These are phyloP conservation scores for Aristolochia fimbriata DNA, from an alignment of 164 flowering plant genomes.

Conservation along the genomic window DNA sequence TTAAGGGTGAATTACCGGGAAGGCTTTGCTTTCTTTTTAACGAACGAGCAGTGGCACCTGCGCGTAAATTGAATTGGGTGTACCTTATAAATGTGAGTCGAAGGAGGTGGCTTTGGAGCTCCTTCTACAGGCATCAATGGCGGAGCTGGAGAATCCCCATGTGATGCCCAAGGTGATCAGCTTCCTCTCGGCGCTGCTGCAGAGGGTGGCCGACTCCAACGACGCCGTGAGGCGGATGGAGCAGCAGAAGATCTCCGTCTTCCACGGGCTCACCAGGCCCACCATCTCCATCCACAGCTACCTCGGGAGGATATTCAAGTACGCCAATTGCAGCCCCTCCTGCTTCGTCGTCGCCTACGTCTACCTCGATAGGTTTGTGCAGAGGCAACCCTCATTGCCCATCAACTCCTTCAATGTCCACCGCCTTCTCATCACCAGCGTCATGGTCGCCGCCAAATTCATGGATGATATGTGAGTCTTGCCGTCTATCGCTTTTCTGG, in stretches of 20 bases:
- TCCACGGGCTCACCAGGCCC: slow-evolving; percentile 48
- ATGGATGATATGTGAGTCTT: slow-evolving; percentile 42
- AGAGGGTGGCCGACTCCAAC: slow-evolving; percentile 31
- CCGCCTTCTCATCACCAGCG: slow-evolving; percentile 41
- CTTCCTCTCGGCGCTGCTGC: slow-evolving; percentile 28
- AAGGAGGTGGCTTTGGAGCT: not conserved
- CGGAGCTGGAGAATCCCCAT: slow-evolving; percentile 11
- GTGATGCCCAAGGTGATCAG: slow-evolving; percentile 22
- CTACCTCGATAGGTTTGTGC: slow-evolving; percentile 44
- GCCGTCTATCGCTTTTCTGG: too few relatives aligned
- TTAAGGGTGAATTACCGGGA: too few relatives aligned
- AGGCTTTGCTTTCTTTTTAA: too few relatives aligned
- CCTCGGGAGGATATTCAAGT: slow-evolving; percentile 57
- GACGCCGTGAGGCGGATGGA: slow-evolving; percentile 11
- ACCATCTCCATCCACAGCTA: slow-evolving; percentile 39
- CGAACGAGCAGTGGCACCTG: too few relatives aligned
- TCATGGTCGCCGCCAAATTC: slow-evolving; percentile 46
- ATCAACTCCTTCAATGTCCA: slow-evolving; percentile 46
- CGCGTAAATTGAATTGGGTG: too few relatives aligned
- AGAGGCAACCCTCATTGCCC: slow-evolving; percentile 30
- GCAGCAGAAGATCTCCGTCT: slow-evolving; percentile 29
- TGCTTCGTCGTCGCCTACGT: slow-evolving; percentile 53
- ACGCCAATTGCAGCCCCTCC: slow-evolving; percentile 56
- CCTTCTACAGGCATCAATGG: slow-evolving; percentile 11
- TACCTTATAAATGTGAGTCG: not conserved